Evolutionary conservation across 306 rosid species (phyloP), one percentile per base, ranked within the genome.

Genomic region (Vicia faba): DNA sequence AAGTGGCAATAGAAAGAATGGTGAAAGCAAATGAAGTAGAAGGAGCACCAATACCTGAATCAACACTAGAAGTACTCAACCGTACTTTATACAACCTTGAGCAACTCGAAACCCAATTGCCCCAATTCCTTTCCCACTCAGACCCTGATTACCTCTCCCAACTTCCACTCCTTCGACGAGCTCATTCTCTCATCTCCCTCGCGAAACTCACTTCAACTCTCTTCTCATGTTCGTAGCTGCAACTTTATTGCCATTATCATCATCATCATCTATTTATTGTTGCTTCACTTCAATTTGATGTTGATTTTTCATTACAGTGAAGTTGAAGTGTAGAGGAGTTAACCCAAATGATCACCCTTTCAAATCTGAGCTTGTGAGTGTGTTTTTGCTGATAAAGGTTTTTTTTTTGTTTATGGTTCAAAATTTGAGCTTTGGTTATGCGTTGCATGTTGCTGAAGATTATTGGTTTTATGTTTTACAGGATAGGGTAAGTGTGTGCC

Each of bases 241-340:
- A 11, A 11, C 11, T 50, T 61, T 50, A 20, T 46, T 13, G 13
- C 41, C 61, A 63, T 38, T n/a, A 67, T 11, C 38, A 33, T 3
- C 31, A 28, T 28, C 31, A 8, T 9, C 29, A 1, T 31, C n/a
- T 33, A 8, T 15, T 35, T 60, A 0, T 31, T 48, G 7, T 70
- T 49, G 28, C 5, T 74, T n/a, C 2, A 40, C 43, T 29, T 61
- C 26, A 18, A 51, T 48, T 70, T 12, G 0, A 20, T 28, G 1
- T 3, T 49, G 2, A 45, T 14, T 49, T 3, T 49, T 18, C 38
- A 33, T 33, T 33, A 7, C 38, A 92, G 96, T 93, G 87, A 93
- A 74, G 79, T 71, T 93, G 88, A 86, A 91, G 70, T 89, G 98
- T 46, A 78, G 68, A 70, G 98, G 98, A 41, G 76, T 82, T 71